Evolutionary conservation across 1,284 basidiomycete species (phyloP).

Genomic region (Fomitopsis pinicola): DNA sequence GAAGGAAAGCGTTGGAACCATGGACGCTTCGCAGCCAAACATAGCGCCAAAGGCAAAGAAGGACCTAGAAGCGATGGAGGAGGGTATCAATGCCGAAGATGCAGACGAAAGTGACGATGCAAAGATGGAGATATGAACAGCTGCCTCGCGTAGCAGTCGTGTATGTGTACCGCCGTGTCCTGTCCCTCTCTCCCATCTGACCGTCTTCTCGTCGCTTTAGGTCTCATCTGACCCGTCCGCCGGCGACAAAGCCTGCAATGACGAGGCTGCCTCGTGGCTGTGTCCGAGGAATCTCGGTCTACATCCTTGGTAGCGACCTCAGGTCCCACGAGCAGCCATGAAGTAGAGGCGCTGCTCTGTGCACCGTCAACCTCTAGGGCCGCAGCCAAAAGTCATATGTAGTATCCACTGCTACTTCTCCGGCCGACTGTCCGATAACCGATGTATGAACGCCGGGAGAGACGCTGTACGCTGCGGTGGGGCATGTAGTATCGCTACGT

Average conservation of each 20-base stretch:
- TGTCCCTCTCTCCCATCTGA: background rate
- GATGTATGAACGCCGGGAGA: background rate
- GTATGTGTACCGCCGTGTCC: background rate
- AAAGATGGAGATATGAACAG: slow-evolving; percentile 1
- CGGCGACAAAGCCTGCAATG: background rate
- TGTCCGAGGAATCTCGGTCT: background rate
- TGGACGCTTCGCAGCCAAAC: slow-evolving; percentile 5
- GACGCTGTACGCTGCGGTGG: background rate
- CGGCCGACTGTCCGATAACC: background rate
- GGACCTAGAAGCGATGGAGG: background rate
- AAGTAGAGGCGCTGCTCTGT: background rate
- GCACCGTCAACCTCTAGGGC: background rate
- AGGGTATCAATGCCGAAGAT: slow-evolving; percentile 1
- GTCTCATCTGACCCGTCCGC: background rate
- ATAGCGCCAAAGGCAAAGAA: background rate
- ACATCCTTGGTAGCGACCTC: background rate
- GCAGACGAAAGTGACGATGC: background rate
- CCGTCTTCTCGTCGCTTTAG: background rate
- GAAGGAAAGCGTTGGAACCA: slow-evolving; percentile 35
- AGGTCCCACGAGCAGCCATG: background rate
- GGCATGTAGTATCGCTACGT: background rate
- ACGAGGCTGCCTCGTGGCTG: background rate
- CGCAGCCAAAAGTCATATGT: background rate
- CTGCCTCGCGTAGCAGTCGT: slow-evolving; percentile 1
- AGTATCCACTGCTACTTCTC: background rate